phyloP scores from a whole-genome alignment of 352 stramenopile species.

The Phytophthora pini region DNA sequence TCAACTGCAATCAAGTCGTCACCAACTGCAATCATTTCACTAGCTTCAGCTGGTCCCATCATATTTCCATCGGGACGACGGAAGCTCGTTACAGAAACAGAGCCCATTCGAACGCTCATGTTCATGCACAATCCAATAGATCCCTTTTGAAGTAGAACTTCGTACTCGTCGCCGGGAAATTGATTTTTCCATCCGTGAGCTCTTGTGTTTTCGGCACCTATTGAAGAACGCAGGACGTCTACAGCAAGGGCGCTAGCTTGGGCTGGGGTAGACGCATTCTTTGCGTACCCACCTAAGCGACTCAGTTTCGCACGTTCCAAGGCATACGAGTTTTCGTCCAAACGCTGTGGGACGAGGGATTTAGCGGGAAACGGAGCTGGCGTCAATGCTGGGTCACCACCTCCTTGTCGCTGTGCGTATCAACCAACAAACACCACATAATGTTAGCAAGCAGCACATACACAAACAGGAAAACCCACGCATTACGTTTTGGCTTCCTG shows the following conservation, averaged over 20 bases:
- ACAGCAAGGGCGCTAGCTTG: constrained; percentile 76
- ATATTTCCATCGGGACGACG: constrained; percentile 73
- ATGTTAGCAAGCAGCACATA: constrained; percentile 3
- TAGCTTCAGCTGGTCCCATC: constrained; percentile 83
- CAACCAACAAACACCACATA: constrained; percentile 4
- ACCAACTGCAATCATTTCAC: constrained; percentile 75
- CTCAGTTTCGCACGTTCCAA: constrained; percentile 57
- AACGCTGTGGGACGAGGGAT: constrained; percentile 61
- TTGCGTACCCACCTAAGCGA: constrained; percentile 62
- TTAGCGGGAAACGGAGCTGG: constrained; percentile 66
- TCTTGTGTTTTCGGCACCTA: constrained; percentile 44
- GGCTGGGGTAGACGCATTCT: constrained; percentile 60
- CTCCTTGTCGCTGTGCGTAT: constrained; percentile 27
- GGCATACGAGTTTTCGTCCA: constrained; percentile 68
- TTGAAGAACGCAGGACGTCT: constrained; percentile 66
- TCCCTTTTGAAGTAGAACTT: constrained; percentile 88
- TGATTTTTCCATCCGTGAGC: constrained; percentile 75
- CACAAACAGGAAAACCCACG: constrained; percentile 5
- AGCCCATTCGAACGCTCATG: constrained; percentile 86
- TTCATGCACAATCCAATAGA: constrained; percentile 91
- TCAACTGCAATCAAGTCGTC: constrained; percentile 89
- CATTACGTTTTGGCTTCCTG: constrained; percentile 24
- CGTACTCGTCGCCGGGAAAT: constrained; percentile 79
- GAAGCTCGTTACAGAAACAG: constrained; percentile 86
- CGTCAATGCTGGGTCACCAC: constrained; percentile 50